phyloP scores from a whole-genome alignment of 1,284 basidiomycete genomes.

The Sporisorium reilianum region DNA sequence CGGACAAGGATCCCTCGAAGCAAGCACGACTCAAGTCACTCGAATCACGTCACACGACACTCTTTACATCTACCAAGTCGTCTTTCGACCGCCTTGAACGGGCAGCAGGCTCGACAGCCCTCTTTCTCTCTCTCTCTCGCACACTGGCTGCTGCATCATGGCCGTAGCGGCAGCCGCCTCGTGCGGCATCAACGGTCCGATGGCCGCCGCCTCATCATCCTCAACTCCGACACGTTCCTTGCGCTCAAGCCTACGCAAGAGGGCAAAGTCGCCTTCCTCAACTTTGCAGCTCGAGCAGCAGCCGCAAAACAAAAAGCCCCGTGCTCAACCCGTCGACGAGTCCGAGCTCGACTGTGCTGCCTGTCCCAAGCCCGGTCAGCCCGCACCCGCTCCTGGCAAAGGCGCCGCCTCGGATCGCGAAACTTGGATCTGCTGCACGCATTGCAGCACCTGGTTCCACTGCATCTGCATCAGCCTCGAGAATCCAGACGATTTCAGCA shows the following conservation, averaged over 20 bases:
- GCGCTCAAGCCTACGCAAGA: conserved; percentile 38
- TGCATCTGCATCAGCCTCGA: conserved; percentile 52
- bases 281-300: conserved; percentile 3
- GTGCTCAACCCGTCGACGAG: conserved; percentile 39
- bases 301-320: conserved; percentile 21
- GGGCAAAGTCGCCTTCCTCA: conserved; percentile 15
- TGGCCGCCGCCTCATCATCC: conserved; percentile 10
- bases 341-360: conserved; percentile 52
- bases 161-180: conserved; percentile 22
- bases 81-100: too few relatives aligned
- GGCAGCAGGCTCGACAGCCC: neutral
- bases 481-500: conserved; percentile 51
- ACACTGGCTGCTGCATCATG: conserved; percentile 22
- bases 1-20: neutral
- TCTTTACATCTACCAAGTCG: too few relatives aligned
- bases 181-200: neutral
- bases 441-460: conserved; percentile 61
- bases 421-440: conserved; percentile 59
- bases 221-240: conserved; percentile 12
- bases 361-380: conserved; percentile 33
- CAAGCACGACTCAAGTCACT: neutral
- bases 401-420: conserved; percentile 47
- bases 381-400: conserved; percentile 36
- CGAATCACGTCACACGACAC: conserved; percentile 10
- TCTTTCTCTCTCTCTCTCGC: neutral